phyloP scores from a whole-genome alignment of 306 rosid species.

The Glycine latifolia region DNA sequence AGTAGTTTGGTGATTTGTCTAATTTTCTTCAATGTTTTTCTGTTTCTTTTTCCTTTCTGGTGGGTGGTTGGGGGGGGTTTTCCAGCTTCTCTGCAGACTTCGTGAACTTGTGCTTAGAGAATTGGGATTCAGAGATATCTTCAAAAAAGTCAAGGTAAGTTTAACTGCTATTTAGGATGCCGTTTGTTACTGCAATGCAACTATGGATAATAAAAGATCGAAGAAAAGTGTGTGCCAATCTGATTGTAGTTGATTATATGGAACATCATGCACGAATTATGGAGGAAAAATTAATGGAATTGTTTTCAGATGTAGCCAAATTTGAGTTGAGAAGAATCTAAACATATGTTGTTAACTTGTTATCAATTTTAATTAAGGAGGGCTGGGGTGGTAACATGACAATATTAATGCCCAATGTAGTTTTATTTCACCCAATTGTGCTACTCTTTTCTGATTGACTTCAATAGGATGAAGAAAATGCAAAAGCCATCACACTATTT shows the following conservation, averaged over 20 bases:
- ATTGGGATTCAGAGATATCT: slow-evolving; percentile 90
- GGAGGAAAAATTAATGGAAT: too few relatives aligned
- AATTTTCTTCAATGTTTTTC: not conserved
- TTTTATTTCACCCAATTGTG: slow-evolving; percentile 25
- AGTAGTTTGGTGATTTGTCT: slow-evolving; percentile 11
- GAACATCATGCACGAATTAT: too few relatives aligned
- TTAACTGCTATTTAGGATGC: slow-evolving; percentile 14
- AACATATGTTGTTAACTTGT: too few relatives aligned
- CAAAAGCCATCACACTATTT: slow-evolving; percentile 82
- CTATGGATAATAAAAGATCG: not conserved
- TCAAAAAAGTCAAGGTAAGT: slow-evolving; percentile 88
- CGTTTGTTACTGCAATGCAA: not conserved
- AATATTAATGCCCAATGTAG: slow-evolving; percentile 18
- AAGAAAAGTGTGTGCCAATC: too few relatives aligned
- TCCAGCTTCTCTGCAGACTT: slow-evolving; percentile 87
- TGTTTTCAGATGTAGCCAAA: not conserved
- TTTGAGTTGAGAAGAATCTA: slow-evolving; percentile 30
- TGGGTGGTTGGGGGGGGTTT: slow-evolving; percentile 27
- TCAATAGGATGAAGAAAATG: slow-evolving; percentile 93
- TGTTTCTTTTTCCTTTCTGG: not conserved
- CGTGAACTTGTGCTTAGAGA: slow-evolving; percentile 91
- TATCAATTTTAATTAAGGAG: slow-evolving; percentile 12
- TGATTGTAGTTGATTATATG: too few relatives aligned
- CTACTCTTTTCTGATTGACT: slow-evolving; percentile 42
- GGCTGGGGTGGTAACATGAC: not conserved